Base-by-base conservation (phyloP, 768 basidiomycete genomes). In the Tricholoma terreum region DNA sequence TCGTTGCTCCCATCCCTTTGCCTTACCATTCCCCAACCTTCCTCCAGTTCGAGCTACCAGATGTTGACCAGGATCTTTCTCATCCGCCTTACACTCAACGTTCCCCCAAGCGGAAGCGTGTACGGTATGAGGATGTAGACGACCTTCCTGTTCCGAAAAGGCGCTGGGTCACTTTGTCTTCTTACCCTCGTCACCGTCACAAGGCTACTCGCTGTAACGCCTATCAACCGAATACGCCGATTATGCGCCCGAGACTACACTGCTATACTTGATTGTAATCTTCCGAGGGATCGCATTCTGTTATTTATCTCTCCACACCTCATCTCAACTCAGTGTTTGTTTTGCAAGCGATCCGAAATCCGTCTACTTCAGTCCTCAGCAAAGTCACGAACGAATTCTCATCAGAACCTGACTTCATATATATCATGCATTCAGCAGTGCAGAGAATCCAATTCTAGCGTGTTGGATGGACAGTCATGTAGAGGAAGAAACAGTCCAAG, bases 1-100 rank as follows among this genome's bases (percentile, higher is more conserved):
- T 88, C 55, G 72, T 87, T 59, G 86, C 85, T 0, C 86, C 87
- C 11, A 81, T 81, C 22, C 86, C 86, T 0, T 80, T 87, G 35
- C 87, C 86, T 1, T 87, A 84, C 70, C 84, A 85, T 55, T 84
- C 85, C 9, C 86, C 86, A 24, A 82, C 80, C 0, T 86, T 87
- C 67, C 81, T 88, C 55, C 83, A 86, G 54, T 87, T 85, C 67
- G 83, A 85, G 55, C 73, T 79, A 21, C 87, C 87, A 0, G 86
- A 86, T 71, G 72, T 82, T 7, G 85, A 86, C 70, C 83, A 86
- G 65, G 85, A 88, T 65, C 80, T 87, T 40, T 87, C 87, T 0
- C 82, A 82, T 60, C 84, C 87, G 6, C 87, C 86, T 0, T 87
- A 87, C 74, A 84, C 66, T 9, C 60, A 60, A 14, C 68, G 71